Base-by-base conservation (phyloP, 768 basidiomycete genomes). In the Plicaturopsis crispa region DNA sequence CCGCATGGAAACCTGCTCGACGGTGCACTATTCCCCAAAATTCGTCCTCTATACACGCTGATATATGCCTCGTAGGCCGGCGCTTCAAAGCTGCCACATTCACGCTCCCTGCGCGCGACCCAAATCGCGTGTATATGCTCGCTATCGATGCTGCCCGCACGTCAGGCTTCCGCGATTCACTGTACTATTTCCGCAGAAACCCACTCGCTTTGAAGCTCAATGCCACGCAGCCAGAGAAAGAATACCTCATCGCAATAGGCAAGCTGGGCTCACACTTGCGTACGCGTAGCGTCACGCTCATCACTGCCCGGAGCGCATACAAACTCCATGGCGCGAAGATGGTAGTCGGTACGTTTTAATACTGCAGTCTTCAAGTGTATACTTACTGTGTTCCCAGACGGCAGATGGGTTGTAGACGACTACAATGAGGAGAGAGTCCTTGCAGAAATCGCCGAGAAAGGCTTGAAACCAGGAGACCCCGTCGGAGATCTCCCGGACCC, bases 141-240 rank as follows among this genome's bases (percentile, higher is more conserved):
- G 92, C 94, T 16, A 98, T 99, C 42, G 96, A 99, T 53, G 94
- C 92, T 3, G 96, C 96, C 1, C 80, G 94, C 19, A 88, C 89
- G 6, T 93, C 90, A 14, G 96, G 96, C 4, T 97, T 91, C 62
- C 78, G 91, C 34, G 96, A 98, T 59, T 97, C 96, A 6, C 66
- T 98, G n/a, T 96, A 97, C 61, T 97, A 97, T 61, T 93, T 97
- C 62, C 84, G 96, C 3, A 76, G 91, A 5, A 96, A 94, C 46
- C 78, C 79, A 0, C 78, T 90, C 20, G 84, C 94, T 12, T 70
- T 92, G 67, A 98, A 98, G 60, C 73, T 96, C 43, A 84, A 83
- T 46, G 89, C 90, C 22, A 86, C 83, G 0, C 84, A 90, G 41
- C 71, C 75, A 13, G 96, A 98, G 62, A 96, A 97, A 56, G 90